Conservation (phyloP, 441 rosid genomes). For the Eruca vesicaria region DNA sequence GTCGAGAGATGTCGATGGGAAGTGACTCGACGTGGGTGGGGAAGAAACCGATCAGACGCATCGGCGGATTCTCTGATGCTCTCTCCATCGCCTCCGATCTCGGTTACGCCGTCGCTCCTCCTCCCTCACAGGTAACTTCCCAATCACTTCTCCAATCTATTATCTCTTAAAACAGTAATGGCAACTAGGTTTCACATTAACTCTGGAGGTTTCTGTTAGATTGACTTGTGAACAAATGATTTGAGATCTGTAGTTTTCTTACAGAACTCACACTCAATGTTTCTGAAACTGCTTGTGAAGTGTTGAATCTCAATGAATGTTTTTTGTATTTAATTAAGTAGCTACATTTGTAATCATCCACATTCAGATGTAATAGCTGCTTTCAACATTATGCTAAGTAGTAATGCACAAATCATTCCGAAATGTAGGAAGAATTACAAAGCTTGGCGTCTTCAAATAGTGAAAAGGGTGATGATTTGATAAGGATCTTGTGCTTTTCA, state of each 20-base stretch:
- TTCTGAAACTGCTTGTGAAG: neutral
- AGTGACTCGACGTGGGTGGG: constrained; percentile 91
- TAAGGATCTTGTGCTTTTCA: constrained; percentile 51
- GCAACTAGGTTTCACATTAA: neutral
- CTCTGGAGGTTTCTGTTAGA: neutral
- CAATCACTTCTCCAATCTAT: too few species aligned
- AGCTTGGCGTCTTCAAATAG: constrained; percentile 51
- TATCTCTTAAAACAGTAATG: too few species aligned
- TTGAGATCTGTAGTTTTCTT: constrained; percentile 12
- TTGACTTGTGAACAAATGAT: neutral
- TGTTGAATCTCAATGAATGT: neutral
- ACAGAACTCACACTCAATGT: neutral
- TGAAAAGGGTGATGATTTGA: constrained; percentile 81
- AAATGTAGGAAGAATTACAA: constrained; percentile 70
- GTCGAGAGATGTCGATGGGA: constrained; percentile 62
- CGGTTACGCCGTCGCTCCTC: constrained; percentile 72
- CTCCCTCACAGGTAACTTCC: constrained; percentile 65
- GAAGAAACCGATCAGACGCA: constrained; percentile 81
- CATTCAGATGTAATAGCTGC: neutral
- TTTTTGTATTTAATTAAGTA: neutral
- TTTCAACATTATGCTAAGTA: neutral
- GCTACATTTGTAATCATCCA: neutral
- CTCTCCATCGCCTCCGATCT: constrained; percentile 97
- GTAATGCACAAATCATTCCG: neutral
- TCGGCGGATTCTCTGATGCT: constrained; percentile 97